Evolutionary conservation across 1,139 yeast species (phyloP).

Genomic region (Debaryomyces subglobosus): DNA sequence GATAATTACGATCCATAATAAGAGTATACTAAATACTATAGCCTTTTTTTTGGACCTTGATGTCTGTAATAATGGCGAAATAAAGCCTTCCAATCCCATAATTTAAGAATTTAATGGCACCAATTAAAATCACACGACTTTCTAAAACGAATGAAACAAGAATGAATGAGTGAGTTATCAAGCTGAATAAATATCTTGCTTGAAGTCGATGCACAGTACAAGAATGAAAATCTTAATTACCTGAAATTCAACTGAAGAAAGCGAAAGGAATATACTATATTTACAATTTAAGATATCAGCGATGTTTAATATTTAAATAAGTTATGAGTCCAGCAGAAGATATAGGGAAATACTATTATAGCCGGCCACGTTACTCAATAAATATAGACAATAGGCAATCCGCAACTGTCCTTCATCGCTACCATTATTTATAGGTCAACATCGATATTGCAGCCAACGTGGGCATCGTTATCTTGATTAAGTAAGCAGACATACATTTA

Average conservation of each 20-base stretch:
- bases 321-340: not conserved
- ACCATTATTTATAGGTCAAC: not conserved
- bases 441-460: conserved; percentile 2
- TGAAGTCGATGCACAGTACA: not conserved
- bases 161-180: not conserved
- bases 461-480: not conserved
- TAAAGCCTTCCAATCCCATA: not conserved
- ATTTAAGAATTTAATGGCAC: not conserved
- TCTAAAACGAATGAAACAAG: not conserved
- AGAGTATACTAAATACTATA: not conserved
- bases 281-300: not conserved
- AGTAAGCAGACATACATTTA: not conserved
- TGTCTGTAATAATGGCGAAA: not conserved
- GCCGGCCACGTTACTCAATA: conserved; percentile 1
- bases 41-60: conserved; percentile 7
- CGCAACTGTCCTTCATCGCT: not conserved
- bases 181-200: not conserved
- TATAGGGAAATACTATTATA: not conserved
- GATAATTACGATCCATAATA: conserved; percentile 9
- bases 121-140: not conserved
- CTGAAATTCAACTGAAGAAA: not conserved
- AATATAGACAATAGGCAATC: not conserved
- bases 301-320: not conserved
- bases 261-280: not conserved
- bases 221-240: not conserved